Evolutionary conservation across 495 filamentous ascomycete genomes (phyloP).

Genomic region (Lophiotrema nucula): DNA sequence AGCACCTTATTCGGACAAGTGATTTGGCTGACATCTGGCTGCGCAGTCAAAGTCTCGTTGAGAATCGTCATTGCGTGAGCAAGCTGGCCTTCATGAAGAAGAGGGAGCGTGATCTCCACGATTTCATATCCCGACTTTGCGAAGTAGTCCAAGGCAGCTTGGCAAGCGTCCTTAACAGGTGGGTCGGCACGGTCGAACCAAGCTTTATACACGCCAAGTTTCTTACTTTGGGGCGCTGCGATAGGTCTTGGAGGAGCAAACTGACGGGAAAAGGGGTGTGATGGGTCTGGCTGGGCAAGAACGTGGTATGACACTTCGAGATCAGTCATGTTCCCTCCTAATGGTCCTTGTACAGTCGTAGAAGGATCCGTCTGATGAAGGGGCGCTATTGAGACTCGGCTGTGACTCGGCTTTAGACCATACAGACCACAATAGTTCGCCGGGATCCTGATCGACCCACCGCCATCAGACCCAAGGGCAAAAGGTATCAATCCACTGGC

Average conservation of each 20-base stretch:
- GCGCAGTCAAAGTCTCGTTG: conserved; percentile 30
- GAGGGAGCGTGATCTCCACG: conserved; percentile 73
- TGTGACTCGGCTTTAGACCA: conserved; percentile 81
- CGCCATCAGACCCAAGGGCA: conserved; percentile 80
- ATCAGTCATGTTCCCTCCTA: conserved; percentile 75
- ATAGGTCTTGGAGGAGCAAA: conserved; percentile 50
- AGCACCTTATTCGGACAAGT: conserved; percentile 74
- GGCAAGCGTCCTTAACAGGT: conserved; percentile 58
- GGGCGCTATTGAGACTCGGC: conserved; percentile 66
- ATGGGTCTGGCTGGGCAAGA: conserved; percentile 69
- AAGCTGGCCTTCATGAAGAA: conserved; percentile 68
- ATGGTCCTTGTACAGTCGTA: conserved; percentile 70
- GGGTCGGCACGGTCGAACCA: conserved; percentile 73
- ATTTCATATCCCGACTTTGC: conserved; percentile 60
- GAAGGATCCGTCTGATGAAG: conserved; percentile 60
- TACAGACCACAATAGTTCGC: conserved; percentile 80
- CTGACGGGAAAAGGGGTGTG: conserved; percentile 48
- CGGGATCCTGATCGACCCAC: conserved; percentile 82
- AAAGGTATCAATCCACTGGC: conserved; percentile 75
- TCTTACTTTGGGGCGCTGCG: conserved; percentile 41
- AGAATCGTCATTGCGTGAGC: conserved; percentile 84
- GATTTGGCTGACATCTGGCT: conserved; percentile 48
- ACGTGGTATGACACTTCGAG: conserved; percentile 78
- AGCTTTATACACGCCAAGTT: conserved; percentile 69
- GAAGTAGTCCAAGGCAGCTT: conserved; percentile 62